Evolutionary conservation across 352 stramenopile species (phyloP), one percentile per base, ranked within the genome.

Genomic region (Globisporangium radiosum): DNA sequence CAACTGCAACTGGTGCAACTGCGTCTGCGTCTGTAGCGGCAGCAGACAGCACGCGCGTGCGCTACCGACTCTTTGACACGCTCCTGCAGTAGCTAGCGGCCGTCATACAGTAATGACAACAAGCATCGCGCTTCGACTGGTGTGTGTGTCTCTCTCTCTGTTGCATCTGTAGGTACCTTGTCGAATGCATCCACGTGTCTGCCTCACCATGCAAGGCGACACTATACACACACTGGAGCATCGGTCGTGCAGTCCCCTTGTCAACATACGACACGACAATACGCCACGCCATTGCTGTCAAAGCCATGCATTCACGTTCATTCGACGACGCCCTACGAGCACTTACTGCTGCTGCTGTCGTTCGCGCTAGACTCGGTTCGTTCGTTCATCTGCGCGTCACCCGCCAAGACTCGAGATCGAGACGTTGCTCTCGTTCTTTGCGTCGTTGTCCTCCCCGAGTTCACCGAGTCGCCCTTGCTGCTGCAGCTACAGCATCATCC

Each of bases 41-140:
- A 11, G 51, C n/a, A 39, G 19, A 13, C 56, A 58, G 39, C n/a
- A 48, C 53, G 38, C 75, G 53, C 4, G 68, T 89, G 61, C 80
- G 82, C 48, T 90, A 83, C 62, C 79, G 76, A 2, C 63, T 92
- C 44, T 92, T 92, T 45, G 69, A 90, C 42, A 92, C 82, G 19
- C 33, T 80, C 42, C 60, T 92, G 48, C 66, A 76, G 50, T 70
- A 39, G 19, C 3, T 3, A 33, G 25, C 25, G 25, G 25, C 25
- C 25, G 25, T 3, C 25, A 2, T 33, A 33, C 25, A 33, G 25
- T 33, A 33, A 2, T 33, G 25, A 33, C 25, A 2, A 33, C 25
- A 33, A 33, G 25, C 25, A 33, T 33, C 25, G 25, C 25, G 25
- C 25, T 33, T 33, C 2, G 25, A 33, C 25, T 33, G 25, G 25